phyloP scores from a whole-genome alignment of 768 basidiomycete genomes.

The Artomyces pyxidatus region DNA sequence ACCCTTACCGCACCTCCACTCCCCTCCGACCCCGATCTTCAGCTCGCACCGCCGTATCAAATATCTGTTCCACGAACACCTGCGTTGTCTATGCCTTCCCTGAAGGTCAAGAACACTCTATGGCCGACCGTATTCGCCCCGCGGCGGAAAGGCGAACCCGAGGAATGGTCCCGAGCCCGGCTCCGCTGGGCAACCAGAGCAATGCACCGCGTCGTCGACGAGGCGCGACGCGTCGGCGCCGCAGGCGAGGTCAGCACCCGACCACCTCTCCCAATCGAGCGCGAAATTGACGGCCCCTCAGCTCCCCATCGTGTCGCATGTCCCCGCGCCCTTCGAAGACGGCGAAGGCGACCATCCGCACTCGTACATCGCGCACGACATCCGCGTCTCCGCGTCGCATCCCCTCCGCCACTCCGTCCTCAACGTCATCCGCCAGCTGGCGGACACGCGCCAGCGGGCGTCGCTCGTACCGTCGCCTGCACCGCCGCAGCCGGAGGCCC shows the following conservation, averaged over 20 bases:
- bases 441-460: slow-evolving; percentile 37
- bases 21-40: slow-evolving; percentile 34
- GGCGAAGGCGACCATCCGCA: slow-evolving; percentile 15
- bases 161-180: slow-evolving; percentile 58
- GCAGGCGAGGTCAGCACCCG: slow-evolving; percentile 50
- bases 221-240: slow-evolving; percentile 38
- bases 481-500: slow-evolving; percentile 5
- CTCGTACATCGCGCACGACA: slow-evolving; percentile 58
- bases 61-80: slow-evolving; percentile 55
- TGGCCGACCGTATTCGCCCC: slow-evolving; percentile 85
- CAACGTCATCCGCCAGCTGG: slow-evolving; percentile 63
- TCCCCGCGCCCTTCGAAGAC: slow-evolving; percentile 42
- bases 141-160: slow-evolving; percentile 54
- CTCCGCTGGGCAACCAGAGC: slow-evolving; percentile 72
- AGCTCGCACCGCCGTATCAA: slow-evolving; percentile 43
- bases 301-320: slow-evolving; percentile 71
- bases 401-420: slow-evolving; percentile 83
- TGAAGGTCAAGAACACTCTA: slow-evolving; percentile 56
- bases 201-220: slow-evolving; percentile 42
- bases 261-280: not conserved
- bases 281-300: slow-evolving; percentile 19
- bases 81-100: slow-evolving; percentile 60
- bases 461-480: slow-evolving; percentile 6
- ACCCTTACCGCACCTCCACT: slow-evolving; percentile 35
- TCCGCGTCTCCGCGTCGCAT: slow-evolving; percentile 56